These are phyloP conservation scores for Auriscalpium orientale DNA, from an alignment of 768 basidiomycete genomes.

Conservation along the genomic window DNA sequence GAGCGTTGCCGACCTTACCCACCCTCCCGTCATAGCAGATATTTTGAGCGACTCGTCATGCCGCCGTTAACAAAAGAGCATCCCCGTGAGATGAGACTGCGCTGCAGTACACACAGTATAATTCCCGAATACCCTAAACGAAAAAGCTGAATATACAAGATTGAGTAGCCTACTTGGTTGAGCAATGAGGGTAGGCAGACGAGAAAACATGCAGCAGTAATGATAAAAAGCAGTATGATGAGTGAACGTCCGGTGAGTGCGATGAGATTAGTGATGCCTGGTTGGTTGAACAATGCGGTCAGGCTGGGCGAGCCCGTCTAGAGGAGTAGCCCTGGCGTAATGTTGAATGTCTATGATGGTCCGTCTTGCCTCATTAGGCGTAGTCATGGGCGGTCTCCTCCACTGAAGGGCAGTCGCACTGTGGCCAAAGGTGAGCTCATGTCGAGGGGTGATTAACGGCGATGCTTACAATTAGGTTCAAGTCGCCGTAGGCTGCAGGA, in stretches of 20 bases:
- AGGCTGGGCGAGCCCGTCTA: constrained; percentile 30
- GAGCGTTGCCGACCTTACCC: too few species aligned
- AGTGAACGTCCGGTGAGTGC: constrained; percentile 1
- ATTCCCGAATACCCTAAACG: background rate
- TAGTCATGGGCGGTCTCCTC: constrained; percentile 55
- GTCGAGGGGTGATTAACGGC: background rate
- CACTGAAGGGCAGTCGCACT: constrained; percentile 86
- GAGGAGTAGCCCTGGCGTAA: constrained; percentile 31
- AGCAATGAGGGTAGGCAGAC: background rate
- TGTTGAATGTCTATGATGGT: constrained; percentile 10
- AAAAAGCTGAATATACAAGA: background rate
- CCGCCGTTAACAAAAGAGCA: background rate
- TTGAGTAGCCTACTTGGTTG: background rate
- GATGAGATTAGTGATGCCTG: constrained; percentile 29
- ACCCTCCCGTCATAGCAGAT: too few species aligned
- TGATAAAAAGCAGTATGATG: too few species aligned
- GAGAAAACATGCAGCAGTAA: too few species aligned
- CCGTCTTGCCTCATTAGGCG: constrained; percentile 13
- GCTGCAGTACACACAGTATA: too few species aligned
- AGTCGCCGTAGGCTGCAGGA: constrained; percentile 76
- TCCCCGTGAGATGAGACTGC: background rate
- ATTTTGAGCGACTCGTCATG: too few species aligned
- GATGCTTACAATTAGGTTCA: constrained; percentile 74
- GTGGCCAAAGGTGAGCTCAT: constrained; percentile 10
- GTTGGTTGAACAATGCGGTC: constrained; percentile 56